Evolutionary conservation across 2,329 filamentous ascomycete species (phyloP).

Genomic region (Penicillium corylophilum): DNA sequence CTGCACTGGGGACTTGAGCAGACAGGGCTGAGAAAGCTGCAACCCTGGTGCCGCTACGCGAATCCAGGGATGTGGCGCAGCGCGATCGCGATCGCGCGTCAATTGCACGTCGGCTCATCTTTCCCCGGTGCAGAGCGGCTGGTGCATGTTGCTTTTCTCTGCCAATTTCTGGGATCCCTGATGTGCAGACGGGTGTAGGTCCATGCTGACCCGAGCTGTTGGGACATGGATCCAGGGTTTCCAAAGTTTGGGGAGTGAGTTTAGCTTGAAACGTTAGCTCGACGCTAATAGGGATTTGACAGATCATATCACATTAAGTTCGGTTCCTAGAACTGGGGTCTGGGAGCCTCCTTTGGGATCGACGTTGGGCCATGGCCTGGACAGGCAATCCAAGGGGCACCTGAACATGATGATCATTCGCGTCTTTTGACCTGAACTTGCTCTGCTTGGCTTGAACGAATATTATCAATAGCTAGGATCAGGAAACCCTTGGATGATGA

Average conservation of each 20-base stretch:
- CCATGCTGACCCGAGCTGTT: neutral
- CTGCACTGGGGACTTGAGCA: neutral
- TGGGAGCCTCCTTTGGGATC: neutral
- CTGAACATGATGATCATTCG: neutral
- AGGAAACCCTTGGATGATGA: neutral
- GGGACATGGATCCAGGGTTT: conserved; percentile 1
- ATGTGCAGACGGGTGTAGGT: neutral
- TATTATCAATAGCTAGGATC: neutral
- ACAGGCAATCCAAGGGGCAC: neutral
- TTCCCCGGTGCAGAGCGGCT: neutral
- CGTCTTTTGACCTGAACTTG: neutral
- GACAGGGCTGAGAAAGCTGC: neutral
- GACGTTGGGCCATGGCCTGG: neutral
- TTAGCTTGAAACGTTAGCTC: conserved; percentile 8
- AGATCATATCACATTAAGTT: neutral
- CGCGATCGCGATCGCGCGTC: neutral
- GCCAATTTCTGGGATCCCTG: neutral
- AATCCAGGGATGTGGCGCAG: neutral
- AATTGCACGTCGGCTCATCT: neutral
- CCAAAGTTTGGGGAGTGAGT: neutral
- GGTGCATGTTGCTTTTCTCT: neutral
- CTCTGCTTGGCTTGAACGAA: neutral
- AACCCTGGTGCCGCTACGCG: neutral
- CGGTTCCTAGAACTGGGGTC: neutral
- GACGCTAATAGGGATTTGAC: neutral